These are phyloP conservation scores for Globisporangium viniferum DNA, from an alignment of 352 stramenopile genomes.

Conservation along the genomic window DNA sequence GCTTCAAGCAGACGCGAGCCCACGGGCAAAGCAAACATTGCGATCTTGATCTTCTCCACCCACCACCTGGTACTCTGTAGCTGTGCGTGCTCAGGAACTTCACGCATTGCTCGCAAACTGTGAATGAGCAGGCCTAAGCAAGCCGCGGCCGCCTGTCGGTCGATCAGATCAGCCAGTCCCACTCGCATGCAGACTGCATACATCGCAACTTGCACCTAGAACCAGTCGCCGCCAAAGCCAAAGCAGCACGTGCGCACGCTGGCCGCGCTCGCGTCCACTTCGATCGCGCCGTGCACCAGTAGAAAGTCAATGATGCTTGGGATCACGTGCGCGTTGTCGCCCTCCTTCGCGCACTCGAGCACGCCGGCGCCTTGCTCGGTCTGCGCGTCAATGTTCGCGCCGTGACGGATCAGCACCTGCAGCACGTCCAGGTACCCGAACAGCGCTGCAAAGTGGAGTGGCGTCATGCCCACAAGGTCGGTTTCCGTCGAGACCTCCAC, in stretches of 20 bases:
- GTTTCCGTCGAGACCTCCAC: conserved; percentile 3
- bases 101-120: not conserved
- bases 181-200: not conserved
- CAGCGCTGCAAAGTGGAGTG: conserved; percentile 19
- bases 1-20: not conserved
- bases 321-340: conserved; percentile 18
- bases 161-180: not conserved
- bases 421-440: conserved; percentile 19
- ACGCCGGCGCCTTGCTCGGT: conserved; percentile 17
- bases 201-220: not conserved
- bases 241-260: conserved; percentile 17
- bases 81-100: not conserved
- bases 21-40: not conserved
- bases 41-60: not conserved
- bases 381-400: conserved; percentile 18
- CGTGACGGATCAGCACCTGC: conserved; percentile 14
- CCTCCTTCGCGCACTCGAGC: conserved; percentile 20
- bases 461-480: conserved; percentile 20
- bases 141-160: not conserved
- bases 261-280: conserved; percentile 11
- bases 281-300: conserved; percentile 14
- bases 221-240: not conserved
- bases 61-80: not conserved
- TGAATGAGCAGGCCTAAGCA: not conserved
- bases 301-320: conserved; percentile 19